phyloP scores from a whole-genome alignment of 257 asterid genomes.

The Datura wrightii region DNA sequence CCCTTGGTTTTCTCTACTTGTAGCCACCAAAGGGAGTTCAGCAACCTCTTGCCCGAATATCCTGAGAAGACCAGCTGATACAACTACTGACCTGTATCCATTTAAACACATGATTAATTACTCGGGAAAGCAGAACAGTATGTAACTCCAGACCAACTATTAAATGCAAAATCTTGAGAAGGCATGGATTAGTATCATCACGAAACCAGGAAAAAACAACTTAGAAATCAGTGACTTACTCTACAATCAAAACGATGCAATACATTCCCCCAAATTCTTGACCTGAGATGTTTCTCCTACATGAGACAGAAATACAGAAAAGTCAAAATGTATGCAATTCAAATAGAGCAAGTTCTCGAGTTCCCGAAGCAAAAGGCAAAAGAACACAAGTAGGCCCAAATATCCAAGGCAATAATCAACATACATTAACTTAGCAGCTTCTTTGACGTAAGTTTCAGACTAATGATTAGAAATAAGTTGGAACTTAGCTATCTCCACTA shows the following conservation, averaged over 20 bases:
- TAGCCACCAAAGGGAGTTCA: slow-evolving; percentile 97
- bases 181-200: background rate
- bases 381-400: background rate
- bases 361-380: background rate
- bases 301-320: slow-evolving; percentile 32
- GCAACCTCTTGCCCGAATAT: slow-evolving; percentile 91
- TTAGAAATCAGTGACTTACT: slow-evolving; percentile 56
- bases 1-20: slow-evolving; percentile 85
- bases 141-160: background rate
- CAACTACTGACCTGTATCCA: slow-evolving; percentile 77
- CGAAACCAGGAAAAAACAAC: slow-evolving; percentile 16
- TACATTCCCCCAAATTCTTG: slow-evolving; percentile 99
- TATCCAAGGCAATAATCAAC: slow-evolving; percentile 1
- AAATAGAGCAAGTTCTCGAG: background rate
- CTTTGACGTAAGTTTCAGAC: background rate
- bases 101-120: slow-evolving; percentile 5
- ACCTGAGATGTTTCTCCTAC: slow-evolving; percentile 98
- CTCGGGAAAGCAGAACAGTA: background rate
- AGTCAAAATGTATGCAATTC: background rate
- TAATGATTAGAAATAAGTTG: background rate
- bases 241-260: slow-evolving; percentile 79
- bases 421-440: no score
- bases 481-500: background rate
- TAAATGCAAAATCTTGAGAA: background rate
- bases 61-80: slow-evolving; percentile 96